Base-by-base conservation (phyloP, 2,329 filamentous ascomycete species). In the Monilinia fructicola region DNA sequence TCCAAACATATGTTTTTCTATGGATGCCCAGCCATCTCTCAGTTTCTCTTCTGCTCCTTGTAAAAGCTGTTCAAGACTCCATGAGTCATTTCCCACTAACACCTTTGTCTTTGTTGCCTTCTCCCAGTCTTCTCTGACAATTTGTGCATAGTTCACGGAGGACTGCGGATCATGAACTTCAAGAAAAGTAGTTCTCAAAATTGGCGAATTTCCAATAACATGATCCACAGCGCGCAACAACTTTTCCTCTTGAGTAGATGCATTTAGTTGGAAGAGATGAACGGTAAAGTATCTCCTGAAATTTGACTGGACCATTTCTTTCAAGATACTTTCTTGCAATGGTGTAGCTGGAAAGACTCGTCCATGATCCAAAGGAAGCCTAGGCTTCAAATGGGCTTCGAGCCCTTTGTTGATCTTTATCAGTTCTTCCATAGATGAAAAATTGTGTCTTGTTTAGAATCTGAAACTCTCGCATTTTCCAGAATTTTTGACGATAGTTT, bases 261-360 rank as follows among this genome's bases (percentile, higher is more conserved):
- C 69, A 0, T 78, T 74, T 2, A 97, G 70, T 69, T 87, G 83
- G 28, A 96, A 79, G 2, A 94, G 78, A 72, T 97, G 91, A 67
- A 95, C 88, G 69, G 96, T 97, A 80, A 92, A 96, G 75, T 98
- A 98, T 69, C 87, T 84, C 14, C 82, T 79, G 71, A 90, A 94
- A 3, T 85, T 81, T 0, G 92, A 95, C 21, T 86, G 82, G 0
- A 92, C 71, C 90, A 96, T 96, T 68, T 92, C 90, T 0, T 88
- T 87, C 3, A 96, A 79, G 87, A 97, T 92, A 1, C 89, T 88
- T 76, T 97, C 92, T 78, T 98, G 93, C 6, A 96, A 81, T 9
- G 93, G 88, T 0, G 93, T 96, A 0, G 89, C 84, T 0, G 93
- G 93, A 2, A 95, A 78, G 3, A 94, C 78, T 4, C 81, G 76